Evolutionary conservation across 805 yeast species (phyloP).

Genomic region (Starmerella gropengiesseri): DNA sequence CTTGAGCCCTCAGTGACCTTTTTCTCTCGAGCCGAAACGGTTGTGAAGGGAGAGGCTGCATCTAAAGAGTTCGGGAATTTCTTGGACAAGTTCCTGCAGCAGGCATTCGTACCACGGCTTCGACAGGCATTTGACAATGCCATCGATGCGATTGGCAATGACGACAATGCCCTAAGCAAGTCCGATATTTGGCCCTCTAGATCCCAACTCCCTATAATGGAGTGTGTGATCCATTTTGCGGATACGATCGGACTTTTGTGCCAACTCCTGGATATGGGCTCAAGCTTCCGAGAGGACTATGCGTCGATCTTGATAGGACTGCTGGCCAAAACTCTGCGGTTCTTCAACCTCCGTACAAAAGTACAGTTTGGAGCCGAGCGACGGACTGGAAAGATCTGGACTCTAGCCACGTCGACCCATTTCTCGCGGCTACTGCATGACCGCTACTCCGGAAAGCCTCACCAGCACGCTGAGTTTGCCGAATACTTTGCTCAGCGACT

Average conservation of each 20-base stretch:
- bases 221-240: slow-evolving; percentile 39
- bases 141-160: slow-evolving; percentile 40
- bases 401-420: not conserved
- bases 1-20: slow-evolving; percentile 64
- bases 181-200: slow-evolving; percentile 26
- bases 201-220: slow-evolving; percentile 29
- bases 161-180: slow-evolving; percentile 32
- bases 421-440: not conserved
- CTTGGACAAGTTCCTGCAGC: slow-evolving; percentile 53
- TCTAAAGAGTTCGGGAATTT: slow-evolving; percentile 27
- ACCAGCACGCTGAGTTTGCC: slow-evolving; percentile 20
- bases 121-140: slow-evolving; percentile 44
- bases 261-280: slow-evolving; percentile 47
- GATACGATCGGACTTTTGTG: slow-evolving; percentile 40
- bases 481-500: slow-evolving; percentile 21
- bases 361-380: slow-evolving; percentile 1
- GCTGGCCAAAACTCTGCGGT: slow-evolving; percentile 19
- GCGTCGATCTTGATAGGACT: slow-evolving; percentile 30
- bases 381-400: not conserved
- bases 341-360: slow-evolving; percentile 5
- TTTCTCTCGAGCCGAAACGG: slow-evolving; percentile 44
- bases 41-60: slow-evolving; percentile 33
- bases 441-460: slow-evolving; percentile 3
- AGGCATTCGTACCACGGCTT: slow-evolving; percentile 53
- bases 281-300: slow-evolving; percentile 47